Percentiles rank a stretch among this genome's conserved stretches.
Evolutionary conservation across 1,284 basidiomycete genomes (phyloP).

Genomic region (Omphalotus olearius): DNA sequence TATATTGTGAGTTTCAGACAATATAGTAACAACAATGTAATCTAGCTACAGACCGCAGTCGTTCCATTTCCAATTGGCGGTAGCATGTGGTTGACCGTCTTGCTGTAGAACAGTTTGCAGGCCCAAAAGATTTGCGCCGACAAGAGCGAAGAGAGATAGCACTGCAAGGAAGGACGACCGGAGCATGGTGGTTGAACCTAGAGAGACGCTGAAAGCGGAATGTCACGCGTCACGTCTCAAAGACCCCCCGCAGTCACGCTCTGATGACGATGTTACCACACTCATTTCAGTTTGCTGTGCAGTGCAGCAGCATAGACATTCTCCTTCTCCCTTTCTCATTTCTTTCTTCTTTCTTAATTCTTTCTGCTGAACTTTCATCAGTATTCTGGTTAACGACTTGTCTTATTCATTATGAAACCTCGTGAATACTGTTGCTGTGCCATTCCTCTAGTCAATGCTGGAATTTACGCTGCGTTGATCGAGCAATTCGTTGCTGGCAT

Average conservation of each 20-base stretch:
- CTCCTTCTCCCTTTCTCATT: slow-evolving; percentile 13
- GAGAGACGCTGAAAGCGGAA: neutral
- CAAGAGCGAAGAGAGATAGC: slow-evolving; percentile 30
- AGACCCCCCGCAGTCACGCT: neutral
- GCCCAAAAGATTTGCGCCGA: slow-evolving; percentile 26
- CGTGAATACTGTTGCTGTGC: slow-evolving; percentile 81
- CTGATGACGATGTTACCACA: neutral
- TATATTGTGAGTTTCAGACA: slow-evolving; percentile 4
- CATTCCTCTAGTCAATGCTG: slow-evolving; percentile 81
- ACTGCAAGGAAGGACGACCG: slow-evolving; percentile 25
- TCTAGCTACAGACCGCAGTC: slow-evolving; percentile 50
- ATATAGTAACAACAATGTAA: slow-evolving; percentile 6
- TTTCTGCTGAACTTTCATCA: neutral
- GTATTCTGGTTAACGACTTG: neutral
- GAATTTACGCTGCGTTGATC: slow-evolving; percentile 75
- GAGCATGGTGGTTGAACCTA: slow-evolving; percentile 31
- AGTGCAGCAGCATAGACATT: neutral
- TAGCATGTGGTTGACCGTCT: slow-evolving; percentile 30
- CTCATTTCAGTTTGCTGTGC: neutral
- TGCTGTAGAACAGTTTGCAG: slow-evolving; percentile 34
- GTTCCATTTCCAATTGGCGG: slow-evolving; percentile 47
- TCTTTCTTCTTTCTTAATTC: slow-evolving; percentile 1
- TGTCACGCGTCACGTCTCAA: neutral
- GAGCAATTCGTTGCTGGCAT: slow-evolving; percentile 74
- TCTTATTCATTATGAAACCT: slow-evolving; percentile 43